A percentile compares a stretch with the other conserved stretches of the same genome.
Conservation (phyloP, 768 basidiomycete species). For the Galerina marginata region DNA sequence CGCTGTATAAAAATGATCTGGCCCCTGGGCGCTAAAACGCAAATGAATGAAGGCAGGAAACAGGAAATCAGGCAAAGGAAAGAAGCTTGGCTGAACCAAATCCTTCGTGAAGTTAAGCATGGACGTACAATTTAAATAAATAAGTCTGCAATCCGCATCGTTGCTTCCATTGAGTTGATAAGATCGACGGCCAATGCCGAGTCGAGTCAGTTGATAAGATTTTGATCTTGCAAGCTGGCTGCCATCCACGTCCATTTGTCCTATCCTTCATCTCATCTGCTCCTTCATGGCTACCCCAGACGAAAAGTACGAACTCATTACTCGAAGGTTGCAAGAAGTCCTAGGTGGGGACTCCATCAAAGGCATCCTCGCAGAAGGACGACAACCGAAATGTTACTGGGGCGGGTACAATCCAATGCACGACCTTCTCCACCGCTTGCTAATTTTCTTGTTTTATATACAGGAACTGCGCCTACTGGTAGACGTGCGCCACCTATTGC, state of each 20-base stretch:
- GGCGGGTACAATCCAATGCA: constrained; percentile 53
- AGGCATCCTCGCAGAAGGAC: constrained; percentile 76
- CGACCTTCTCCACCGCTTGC: constrained; percentile 9
- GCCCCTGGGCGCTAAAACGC: constrained; percentile 1
- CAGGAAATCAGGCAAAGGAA: neutral
- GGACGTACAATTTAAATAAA: no score
- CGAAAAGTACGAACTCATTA: constrained; percentile 81
- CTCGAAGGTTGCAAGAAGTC: constrained; percentile 83
- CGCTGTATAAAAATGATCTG: constrained; percentile 27
- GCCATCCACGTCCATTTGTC: no score
- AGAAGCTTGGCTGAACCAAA: no score
- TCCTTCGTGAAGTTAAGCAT: no score
- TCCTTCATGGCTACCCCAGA: constrained; percentile 44
- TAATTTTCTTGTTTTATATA: constrained; percentile 13
- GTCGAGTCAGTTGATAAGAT: neutral
- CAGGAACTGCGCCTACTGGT: constrained; percentile 94
- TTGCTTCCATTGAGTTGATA: neutral
- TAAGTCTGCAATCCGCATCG: no score
- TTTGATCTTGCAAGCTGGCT: no score
- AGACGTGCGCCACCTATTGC: constrained; percentile 67
- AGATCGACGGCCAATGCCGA: neutral
- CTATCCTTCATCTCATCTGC: no score
- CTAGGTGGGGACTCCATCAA: constrained; percentile 87
- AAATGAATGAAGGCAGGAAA: neutral
- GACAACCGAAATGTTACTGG: constrained; percentile 89